Conservation (phyloP, 148 eudicot genomes). For the Pharnaceum exiguum region DNA sequence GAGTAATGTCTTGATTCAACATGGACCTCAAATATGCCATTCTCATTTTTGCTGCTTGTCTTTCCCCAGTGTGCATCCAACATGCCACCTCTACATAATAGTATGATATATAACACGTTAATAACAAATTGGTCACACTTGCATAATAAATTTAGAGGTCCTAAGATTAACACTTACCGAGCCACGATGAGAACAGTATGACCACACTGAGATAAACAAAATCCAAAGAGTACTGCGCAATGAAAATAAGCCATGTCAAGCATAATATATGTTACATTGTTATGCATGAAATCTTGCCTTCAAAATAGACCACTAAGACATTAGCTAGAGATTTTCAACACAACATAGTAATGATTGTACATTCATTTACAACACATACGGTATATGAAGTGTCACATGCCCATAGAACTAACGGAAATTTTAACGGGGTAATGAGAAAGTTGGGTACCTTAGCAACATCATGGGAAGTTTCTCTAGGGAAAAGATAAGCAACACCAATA, state of each 20-base stretch:
- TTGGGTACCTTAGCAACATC: slow-evolving; percentile 62
- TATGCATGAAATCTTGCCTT: not conserved
- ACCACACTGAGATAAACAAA: slow-evolving; percentile 88
- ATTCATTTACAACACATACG: no score
- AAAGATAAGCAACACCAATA: slow-evolving; percentile 80
- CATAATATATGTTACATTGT: not conserved
- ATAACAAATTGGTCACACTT: not conserved
- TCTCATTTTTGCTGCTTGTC: slow-evolving; percentile 94
- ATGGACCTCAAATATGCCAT: slow-evolving; percentile 80
- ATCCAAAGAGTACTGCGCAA: slow-evolving; percentile 88
- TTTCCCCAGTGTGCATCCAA: slow-evolving; percentile 96
- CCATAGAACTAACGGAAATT: no score
- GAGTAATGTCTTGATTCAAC: slow-evolving; percentile 86
- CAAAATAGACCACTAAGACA: no score
- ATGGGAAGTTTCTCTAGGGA: slow-evolving; percentile 82
- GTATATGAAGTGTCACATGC: no score
- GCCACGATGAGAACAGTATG: slow-evolving; percentile 86
- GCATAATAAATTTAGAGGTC: not conserved
- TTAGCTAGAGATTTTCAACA: no score
- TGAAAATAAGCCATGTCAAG: not conserved
- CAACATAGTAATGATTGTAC: no score
- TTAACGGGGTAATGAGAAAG: not conserved
- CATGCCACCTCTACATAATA: slow-evolving; percentile 61
- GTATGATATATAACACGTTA: not conserved
- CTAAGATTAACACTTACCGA: slow-evolving; percentile 50